Conservation (phyloP, 2,329 filamentous ascomycete genomes). For the Trichoderma oligosporum region DNA sequence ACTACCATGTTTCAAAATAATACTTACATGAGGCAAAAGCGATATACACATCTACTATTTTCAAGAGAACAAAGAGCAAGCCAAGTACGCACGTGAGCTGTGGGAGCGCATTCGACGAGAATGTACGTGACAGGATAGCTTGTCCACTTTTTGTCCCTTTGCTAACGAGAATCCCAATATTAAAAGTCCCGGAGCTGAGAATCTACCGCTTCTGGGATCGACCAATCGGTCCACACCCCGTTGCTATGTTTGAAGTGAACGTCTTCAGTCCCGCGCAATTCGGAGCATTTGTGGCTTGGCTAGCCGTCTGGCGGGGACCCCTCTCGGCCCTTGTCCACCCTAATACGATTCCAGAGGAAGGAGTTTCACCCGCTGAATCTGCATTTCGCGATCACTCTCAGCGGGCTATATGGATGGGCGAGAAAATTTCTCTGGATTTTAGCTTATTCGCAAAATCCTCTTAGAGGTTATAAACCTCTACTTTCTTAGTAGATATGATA, state of each 20-base stretch:
- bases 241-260: slow-evolving; percentile 92
- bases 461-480: not conserved
- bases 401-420: slow-evolving; percentile 71
- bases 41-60: slow-evolving; percentile 86
- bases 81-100: slow-evolving; percentile 64
- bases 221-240: slow-evolving; percentile 76
- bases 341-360: slow-evolving; percentile 59
- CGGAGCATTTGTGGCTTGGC: slow-evolving; percentile 82
- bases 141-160: not conserved
- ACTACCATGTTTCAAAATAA: not conserved
- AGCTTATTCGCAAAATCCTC: not conserved
- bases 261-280: slow-evolving; percentile 82
- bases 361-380: slow-evolving; percentile 28
- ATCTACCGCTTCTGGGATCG: slow-evolving; percentile 75
- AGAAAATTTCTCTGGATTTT: slow-evolving; percentile 56
- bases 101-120: slow-evolving; percentile 77
- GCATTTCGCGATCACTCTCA: slow-evolving; percentile 59
- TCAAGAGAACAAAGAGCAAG: slow-evolving; percentile 58
- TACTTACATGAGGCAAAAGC: slow-evolving; percentile 32
- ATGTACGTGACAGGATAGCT: slow-evolving; percentile 50
- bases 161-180: slow-evolving; percentile 9
- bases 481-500: not conserved
- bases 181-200: slow-evolving; percentile 73
- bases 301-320: slow-evolving; percentile 76
- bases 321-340: slow-evolving; percentile 78